Conservation (phyloP, 345 rosid species). For the Bretschneidera sinensis region DNA sequence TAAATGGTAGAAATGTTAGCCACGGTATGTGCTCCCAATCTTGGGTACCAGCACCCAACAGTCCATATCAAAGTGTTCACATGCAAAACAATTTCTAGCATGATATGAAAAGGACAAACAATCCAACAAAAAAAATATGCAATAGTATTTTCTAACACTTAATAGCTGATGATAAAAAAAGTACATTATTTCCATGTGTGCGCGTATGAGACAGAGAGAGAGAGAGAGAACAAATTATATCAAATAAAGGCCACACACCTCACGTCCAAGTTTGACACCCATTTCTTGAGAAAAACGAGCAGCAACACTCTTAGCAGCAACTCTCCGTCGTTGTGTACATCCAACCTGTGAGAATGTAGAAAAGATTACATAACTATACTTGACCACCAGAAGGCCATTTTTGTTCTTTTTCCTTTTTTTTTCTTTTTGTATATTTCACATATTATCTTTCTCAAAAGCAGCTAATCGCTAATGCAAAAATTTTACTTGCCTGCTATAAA, state of each 20-base stretch:
- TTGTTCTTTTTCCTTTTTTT: background rate
- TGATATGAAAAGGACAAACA: no score
- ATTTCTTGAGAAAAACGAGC: constrained; percentile 98
- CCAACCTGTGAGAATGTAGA: constrained; percentile 55
- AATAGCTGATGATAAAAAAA: background rate
- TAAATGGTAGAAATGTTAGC: no score
- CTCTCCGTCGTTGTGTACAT: constrained; percentile 95
- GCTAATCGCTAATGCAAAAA: no score
- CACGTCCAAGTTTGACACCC: constrained; percentile 99
- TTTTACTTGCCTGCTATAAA: background rate
- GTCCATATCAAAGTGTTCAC: no score
- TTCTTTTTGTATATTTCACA: background rate
- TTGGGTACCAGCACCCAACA: no score
- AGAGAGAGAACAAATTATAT: background rate
- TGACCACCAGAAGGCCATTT: no score
- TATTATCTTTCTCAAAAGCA: no score
- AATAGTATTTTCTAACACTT: background rate
- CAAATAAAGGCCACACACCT: constrained; percentile 37
- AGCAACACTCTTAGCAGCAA: constrained; percentile 99
- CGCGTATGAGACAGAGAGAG: background rate
- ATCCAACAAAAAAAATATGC: background rate
- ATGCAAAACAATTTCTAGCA: background rate
- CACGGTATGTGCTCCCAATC: no score
- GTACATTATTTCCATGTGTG: background rate
- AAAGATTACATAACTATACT: background rate